Evolutionary conservation across 257 asterid species (phyloP), one percentile per base, ranked within the genome.

Genomic region (Thymus quinquecostatus): DNA sequence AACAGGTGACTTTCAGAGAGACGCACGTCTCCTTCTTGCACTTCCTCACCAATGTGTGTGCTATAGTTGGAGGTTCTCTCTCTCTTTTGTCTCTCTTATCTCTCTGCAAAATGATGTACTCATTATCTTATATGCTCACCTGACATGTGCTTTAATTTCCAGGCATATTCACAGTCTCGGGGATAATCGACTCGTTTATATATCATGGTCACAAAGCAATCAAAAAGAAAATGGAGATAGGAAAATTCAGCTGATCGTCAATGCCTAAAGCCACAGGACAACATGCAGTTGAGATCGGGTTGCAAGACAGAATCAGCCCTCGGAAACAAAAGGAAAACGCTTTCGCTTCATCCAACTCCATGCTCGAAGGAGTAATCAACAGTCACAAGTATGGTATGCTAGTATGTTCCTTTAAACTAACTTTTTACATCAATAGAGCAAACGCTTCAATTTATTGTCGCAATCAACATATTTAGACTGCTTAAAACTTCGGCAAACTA

Each of bases 91-190:
- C 71, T 62, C 54, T 56, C 67, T 41, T 21, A 60, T 68, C 50
- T 10, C 51, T 43, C 2, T 7, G 11, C 5, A 29, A n/a, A 2
- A 8, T 10, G 13, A 45, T 43, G 45, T 27, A 5, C 4, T 32
- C 21, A 59, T 48, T 3, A 44, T 45, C 55, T 9, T 9, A 4
- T 36, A 55, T 49, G 44, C 51, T 68, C 21, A 44, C 49, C 8
- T 21, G 56, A 28, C 45, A 28, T 82, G 78, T 83, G 69, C 57
- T 69, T 29, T 73, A 8, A 58, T 58, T 44, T 72, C 50, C 91
- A 94, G 99, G 99, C 44, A 82, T 94, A 28, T 94, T 91, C 86
- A 89, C 99, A 1, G 96, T 94, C 29, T 94, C 97, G 3, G 99
- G 99, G 55, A 94, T 94, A 79, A 64, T 94, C 41, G 99, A 94